phyloP scores from a whole-genome alignment of 768 basidiomycete genomes.

The Rickenella mellea region DNA sequence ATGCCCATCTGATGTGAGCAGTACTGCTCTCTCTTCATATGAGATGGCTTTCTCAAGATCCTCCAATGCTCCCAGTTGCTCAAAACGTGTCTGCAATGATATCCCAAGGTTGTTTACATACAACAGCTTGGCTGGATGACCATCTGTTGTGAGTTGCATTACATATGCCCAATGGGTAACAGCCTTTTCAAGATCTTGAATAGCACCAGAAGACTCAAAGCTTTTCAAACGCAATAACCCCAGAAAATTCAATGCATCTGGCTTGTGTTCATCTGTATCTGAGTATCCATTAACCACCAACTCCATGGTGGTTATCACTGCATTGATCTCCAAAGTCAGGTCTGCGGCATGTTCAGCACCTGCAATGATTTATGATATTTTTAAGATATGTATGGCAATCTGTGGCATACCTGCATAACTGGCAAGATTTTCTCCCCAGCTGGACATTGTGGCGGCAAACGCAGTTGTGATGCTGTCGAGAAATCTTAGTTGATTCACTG shows the following conservation, averaged over 20 bases:
- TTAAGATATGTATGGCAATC: no score
- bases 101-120: not conserved
- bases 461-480: no score
- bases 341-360: no score
- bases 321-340: no score
- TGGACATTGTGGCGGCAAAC: no score
- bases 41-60: not conserved
- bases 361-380: no score
- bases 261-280: no score
- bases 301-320: no score
- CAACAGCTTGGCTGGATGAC: not conserved
- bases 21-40: not conserved
- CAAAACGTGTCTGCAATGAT: not conserved
- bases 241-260: constrained; percentile 2
- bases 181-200: not conserved
- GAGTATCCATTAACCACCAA: no score
- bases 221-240: not conserved
- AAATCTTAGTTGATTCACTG: no score
- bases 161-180: not conserved
- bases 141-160: not conserved
- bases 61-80: not conserved
- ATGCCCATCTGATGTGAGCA: constrained; percentile 5
- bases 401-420: no score
- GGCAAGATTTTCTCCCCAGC: no score
- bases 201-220: not conserved